Evolutionary conservation across 306 rosid genomes (phyloP).

Genomic region (Gynostemma pentaphyllum): DNA sequence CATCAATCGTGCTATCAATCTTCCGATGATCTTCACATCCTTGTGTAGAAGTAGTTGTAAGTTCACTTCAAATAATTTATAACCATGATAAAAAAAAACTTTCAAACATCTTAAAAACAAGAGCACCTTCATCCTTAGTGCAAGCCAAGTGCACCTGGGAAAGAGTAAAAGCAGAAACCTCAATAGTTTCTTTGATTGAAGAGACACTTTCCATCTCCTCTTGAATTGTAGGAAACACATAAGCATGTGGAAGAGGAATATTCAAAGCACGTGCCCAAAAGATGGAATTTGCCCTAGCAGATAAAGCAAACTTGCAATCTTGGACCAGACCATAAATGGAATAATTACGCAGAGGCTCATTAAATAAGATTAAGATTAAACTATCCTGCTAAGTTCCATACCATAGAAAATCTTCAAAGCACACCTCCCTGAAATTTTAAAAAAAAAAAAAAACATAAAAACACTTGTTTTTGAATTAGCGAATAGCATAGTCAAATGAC

Average conservation of each 20-base stretch:
- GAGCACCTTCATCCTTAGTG: constrained; percentile 28
- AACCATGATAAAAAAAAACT: not conserved
- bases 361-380: constrained; percentile 3
- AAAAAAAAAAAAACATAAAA: constrained; percentile 5
- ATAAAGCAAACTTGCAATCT: constrained; percentile 18
- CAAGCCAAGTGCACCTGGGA: constrained; percentile 13
- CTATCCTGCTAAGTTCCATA: constrained; percentile 25
- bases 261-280: constrained; percentile 94
- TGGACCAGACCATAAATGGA: constrained; percentile 13
- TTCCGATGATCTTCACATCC: constrained; percentile 30
- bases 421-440: constrained; percentile 55
- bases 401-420: constrained; percentile 97
- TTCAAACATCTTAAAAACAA: not conserved
- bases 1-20: constrained; percentile 26
- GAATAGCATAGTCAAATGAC: not conserved
- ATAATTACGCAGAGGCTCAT: constrained; percentile 1
- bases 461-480: not conserved
- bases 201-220: constrained; percentile 28
- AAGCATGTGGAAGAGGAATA: constrained; percentile 71
- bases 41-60: constrained; percentile 17
- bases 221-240: constrained; percentile 65
- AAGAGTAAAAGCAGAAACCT: constrained; percentile 13
- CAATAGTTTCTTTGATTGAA: constrained; percentile 14
- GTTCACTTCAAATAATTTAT: not conserved
- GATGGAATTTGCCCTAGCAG: constrained; percentile 81